Evolutionary conservation across 2,329 filamentous ascomycete genomes (phyloP), one percentile per base, ranked within the genome.

Genomic region (Cytospora paraplurivora): DNA sequence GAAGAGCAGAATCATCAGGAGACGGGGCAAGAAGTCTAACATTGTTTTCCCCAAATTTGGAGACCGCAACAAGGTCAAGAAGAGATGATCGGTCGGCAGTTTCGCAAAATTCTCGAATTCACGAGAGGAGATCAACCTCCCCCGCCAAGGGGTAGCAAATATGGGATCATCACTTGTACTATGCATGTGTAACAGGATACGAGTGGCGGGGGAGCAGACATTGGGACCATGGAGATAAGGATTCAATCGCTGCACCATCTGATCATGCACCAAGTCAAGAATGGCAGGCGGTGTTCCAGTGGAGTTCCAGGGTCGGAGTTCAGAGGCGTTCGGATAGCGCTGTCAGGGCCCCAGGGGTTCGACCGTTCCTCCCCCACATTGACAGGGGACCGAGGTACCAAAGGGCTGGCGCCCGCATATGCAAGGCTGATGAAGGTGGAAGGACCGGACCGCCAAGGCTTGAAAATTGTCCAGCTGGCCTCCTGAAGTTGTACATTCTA

Each of bases 11-110:
- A 77, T 86, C 60, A 79, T 82, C 74, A 88, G 87, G 79, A 80
- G 81, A 72, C 81, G 77, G 69, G 78, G 76, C 68, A 85, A 82
- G 74, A 84, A 81, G 68, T 78, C 80, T 49, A 79, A 79, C 65
- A 87, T 88, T 65, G 84, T 86, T 27, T 89, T 88, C 67, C 79
- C 80, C 59, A 86, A 81, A 70, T 86, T 83, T 71, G 81, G 81
- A 66, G 81, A 85, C 63, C 79, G 79, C 67, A 74, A 78, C 67
- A 77, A 75, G 60, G 76, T 76, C 67, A 80, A 78, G 71, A 82
- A 79, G 75, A 79, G 76, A 60, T 67, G 57, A 67, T 56, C n/a
- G 27, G 37, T 15, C 51, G 55, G 37, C 54, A 21, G 51, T 55
- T 37, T 49, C 34, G 37, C 38, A 52, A 53, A 33, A 27, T 3